Evolutionary conservation across 352 stramenopile species (phyloP).

Genomic region (Pythium phragmitis): DNA sequence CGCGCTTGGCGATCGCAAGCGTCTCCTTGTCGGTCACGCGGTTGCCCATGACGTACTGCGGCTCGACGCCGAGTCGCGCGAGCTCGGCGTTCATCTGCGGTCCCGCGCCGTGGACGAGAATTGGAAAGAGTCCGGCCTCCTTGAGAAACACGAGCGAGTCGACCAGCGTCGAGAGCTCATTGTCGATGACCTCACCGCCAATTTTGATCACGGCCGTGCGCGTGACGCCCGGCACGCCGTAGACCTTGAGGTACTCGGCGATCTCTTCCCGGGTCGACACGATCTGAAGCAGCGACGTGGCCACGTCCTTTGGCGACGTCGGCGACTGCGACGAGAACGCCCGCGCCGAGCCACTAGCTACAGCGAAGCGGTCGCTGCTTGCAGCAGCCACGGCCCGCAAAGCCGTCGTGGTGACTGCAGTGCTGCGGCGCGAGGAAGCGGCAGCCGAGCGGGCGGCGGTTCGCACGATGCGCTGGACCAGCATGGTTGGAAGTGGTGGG

Average conservation of each 20-base stretch:
- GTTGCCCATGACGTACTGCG: constrained; percentile 86
- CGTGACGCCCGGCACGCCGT: constrained; percentile 65
- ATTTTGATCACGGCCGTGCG: constrained; percentile 90
- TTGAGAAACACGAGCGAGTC: constrained; percentile 83
- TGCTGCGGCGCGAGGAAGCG: neutral
- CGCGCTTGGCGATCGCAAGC: constrained; percentile 82
- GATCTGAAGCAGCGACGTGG: constrained; percentile 57
- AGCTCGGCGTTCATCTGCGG: constrained; percentile 91
- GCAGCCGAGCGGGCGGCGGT: constrained; percentile 6
- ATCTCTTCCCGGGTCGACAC: constrained; percentile 57
- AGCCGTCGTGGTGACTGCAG: neutral
- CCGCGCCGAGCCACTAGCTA: neutral
- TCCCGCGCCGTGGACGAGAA: constrained; percentile 86
- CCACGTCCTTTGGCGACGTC: constrained; percentile 49
- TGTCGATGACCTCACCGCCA: constrained; percentile 85
- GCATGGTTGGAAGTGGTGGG: constrained; percentile 4
- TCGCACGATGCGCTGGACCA: constrained; percentile 25
- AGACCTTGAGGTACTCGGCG: constrained; percentile 69
- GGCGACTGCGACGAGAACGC: constrained; percentile 22
- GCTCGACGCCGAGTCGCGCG: constrained; percentile 71
- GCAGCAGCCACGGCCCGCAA: neutral
- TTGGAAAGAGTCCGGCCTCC: constrained; percentile 79
- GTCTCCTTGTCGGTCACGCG: constrained; percentile 87
- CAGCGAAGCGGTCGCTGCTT: neutral
- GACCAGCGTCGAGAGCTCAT: constrained; percentile 85